These are phyloP conservation scores for Debaryomyces subglobosus DNA, from an alignment of 1,139 yeast species.

Conservation along the genomic window DNA sequence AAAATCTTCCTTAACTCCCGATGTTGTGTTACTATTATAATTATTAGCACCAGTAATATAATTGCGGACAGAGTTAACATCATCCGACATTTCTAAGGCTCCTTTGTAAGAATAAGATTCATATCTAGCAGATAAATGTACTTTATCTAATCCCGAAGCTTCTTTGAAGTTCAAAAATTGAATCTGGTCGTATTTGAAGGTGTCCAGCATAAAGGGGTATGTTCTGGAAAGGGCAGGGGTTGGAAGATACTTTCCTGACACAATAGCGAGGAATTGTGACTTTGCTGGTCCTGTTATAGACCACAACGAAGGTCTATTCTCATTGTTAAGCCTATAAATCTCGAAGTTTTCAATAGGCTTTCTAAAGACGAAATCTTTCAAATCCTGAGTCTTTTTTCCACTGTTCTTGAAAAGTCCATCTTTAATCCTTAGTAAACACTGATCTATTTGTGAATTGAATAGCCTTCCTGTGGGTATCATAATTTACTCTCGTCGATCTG, in stretches of 20 bases:
- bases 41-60: conserved; percentile 55
- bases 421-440: conserved; percentile 18
- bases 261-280: conserved; percentile 33
- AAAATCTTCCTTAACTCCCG: conserved; percentile 24
- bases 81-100: conserved; percentile 59
- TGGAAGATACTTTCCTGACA: conserved; percentile 46
- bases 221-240: conserved; percentile 56
- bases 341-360: conserved; percentile 32
- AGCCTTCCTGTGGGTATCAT: conserved; percentile 1
- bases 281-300: conserved; percentile 41
- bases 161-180: conserved; percentile 66
- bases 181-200: conserved; percentile 25
- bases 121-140: conserved; percentile 86
- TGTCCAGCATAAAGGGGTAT: conserved; percentile 53
- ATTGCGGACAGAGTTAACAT: conserved; percentile 69
- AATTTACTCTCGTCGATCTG: not conserved
- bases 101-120: conserved; percentile 73
- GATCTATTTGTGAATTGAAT: conserved; percentile 1
- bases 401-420: conserved; percentile 21
- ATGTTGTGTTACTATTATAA: conserved; percentile 35
- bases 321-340: conserved; percentile 21
- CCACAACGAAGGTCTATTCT: conserved; percentile 29
- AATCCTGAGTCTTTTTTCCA: conserved; percentile 10
- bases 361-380: conserved; percentile 19
- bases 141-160: conserved; percentile 55